A percentile compares a stretch with the other conserved stretches of the same genome.
Evolutionary conservation across 345 rosid species (phyloP).

Genomic region (Geranium brycei): DNA sequence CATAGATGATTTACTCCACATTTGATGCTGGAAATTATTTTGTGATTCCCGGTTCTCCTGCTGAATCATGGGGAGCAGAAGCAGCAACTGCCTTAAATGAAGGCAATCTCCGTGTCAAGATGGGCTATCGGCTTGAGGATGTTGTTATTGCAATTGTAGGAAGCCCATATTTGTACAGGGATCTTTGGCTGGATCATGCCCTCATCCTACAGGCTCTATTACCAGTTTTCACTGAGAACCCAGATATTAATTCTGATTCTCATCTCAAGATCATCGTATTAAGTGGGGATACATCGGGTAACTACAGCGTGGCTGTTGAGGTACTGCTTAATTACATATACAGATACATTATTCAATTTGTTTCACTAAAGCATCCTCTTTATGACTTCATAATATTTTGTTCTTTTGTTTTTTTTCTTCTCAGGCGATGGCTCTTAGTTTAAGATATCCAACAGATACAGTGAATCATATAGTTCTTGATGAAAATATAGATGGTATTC

Average conservation of each 20-base stretch:
- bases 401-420: not conserved
- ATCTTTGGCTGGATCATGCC: constrained; percentile 94
- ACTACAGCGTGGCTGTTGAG: constrained; percentile 77
- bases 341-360: not conserved
- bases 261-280: constrained; percentile 53
- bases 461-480: constrained; percentile 51
- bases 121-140: constrained; percentile 40
- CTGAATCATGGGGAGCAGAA: constrained; percentile 52
- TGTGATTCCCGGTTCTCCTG: constrained; percentile 79
- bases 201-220: constrained; percentile 56
- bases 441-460: constrained; percentile 56
- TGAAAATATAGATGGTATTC: constrained; percentile 33
- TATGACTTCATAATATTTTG: not conserved
- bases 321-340: constrained; percentile 22
- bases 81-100: constrained; percentile 13
- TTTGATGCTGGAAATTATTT: constrained; percentile 84
- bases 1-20: constrained; percentile 62
- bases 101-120: constrained; percentile 20
- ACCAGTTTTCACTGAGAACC: constrained; percentile 35
- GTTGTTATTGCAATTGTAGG: constrained; percentile 62
- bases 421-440: constrained; percentile 59
- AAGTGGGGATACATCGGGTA: constrained; percentile 43
- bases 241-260: constrained; percentile 24
- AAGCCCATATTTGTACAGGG: constrained; percentile 73
- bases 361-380: not conserved